These are phyloP conservation scores for Leptographium lundbergii DNA, from an alignment of 2,329 filamentous ascomycete genomes.

Conservation along the genomic window DNA sequence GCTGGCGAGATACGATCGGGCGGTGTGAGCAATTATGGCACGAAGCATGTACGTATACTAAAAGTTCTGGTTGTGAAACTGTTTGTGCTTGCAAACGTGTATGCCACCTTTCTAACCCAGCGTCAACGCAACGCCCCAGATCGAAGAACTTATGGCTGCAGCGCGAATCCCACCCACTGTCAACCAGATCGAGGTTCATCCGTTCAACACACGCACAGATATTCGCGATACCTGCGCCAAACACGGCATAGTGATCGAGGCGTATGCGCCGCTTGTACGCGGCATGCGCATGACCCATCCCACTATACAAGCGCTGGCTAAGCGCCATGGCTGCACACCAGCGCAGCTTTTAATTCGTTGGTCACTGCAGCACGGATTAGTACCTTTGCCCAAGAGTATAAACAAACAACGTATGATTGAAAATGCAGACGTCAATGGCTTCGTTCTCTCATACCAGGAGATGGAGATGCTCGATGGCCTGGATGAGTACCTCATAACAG, in stretches of 20 bases:
- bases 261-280: conserved; percentile 66
- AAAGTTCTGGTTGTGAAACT: not conserved
- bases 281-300: conserved; percentile 58
- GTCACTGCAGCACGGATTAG: conserved; percentile 62
- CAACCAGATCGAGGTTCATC: conserved; percentile 74
- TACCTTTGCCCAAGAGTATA: conserved; percentile 63
- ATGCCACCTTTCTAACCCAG: not conserved
- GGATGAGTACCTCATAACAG: conserved; percentile 63
- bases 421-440: conserved; percentile 49
- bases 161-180: conserved; percentile 53
- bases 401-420: conserved; percentile 48
- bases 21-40: conserved; percentile 69
- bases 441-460: conserved; percentile 50
- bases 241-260: conserved; percentile 59
- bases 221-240: conserved; percentile 55
- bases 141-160: conserved; percentile 55
- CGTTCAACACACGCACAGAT: conserved; percentile 61
- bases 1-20: conserved; percentile 58
- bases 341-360: conserved; percentile 67
- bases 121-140: conserved; percentile 22
- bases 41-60: conserved; percentile 43
- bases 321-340: conserved; percentile 56
- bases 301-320: conserved; percentile 45
- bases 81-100: too few species aligned
- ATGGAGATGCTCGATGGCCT: conserved; percentile 49